Percentiles rank a stretch among this genome's conserved stretches.
Evolutionary conservation across 176 grass and related monocot genomes (phyloP).

Genomic region (Oryza glaberrima): DNA sequence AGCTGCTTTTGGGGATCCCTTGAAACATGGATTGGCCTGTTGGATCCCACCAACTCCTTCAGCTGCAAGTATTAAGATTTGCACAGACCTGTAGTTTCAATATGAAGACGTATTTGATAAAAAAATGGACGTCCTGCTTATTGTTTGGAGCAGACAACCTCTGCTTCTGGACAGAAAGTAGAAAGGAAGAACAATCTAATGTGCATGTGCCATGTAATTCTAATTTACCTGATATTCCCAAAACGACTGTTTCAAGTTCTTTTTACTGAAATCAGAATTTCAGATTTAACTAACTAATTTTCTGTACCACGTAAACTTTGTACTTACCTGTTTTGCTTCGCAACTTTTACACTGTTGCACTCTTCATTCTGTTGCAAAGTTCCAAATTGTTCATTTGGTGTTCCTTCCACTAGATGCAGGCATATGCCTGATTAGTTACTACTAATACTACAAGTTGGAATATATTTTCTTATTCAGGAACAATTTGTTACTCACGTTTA

Average conservation of each 20-base stretch:
- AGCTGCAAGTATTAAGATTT: neutral
- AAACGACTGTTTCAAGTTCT: neutral
- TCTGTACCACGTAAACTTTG: neutral
- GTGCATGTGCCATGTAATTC: neutral
- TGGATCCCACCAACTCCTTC: neutral
- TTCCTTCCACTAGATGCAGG: neutral
- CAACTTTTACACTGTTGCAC: neutral
- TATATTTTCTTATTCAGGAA: conserved; percentile 30
- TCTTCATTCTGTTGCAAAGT: conserved; percentile 8
- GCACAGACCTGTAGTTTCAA: neutral
- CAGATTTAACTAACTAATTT: neutral
- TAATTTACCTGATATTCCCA: neutral
- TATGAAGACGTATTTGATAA: neutral
- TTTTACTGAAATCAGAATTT: neutral
- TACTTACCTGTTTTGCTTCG: neutral
- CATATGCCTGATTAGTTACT: conserved; percentile 7
- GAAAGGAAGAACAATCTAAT: neutral
- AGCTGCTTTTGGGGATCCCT: conserved; percentile 4
- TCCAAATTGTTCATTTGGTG: conserved; percentile 8
- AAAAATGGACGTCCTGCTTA: neutral
- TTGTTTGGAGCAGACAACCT: neutral
- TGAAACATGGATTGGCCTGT: neutral
- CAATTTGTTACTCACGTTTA: conserved; percentile 20
- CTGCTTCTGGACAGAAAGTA: conserved; percentile 4
- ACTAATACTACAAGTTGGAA: conserved; percentile 9